Evolutionary conservation across 2,329 filamentous ascomycete species (phyloP).

Genomic region (Thelonectria rubi): DNA sequence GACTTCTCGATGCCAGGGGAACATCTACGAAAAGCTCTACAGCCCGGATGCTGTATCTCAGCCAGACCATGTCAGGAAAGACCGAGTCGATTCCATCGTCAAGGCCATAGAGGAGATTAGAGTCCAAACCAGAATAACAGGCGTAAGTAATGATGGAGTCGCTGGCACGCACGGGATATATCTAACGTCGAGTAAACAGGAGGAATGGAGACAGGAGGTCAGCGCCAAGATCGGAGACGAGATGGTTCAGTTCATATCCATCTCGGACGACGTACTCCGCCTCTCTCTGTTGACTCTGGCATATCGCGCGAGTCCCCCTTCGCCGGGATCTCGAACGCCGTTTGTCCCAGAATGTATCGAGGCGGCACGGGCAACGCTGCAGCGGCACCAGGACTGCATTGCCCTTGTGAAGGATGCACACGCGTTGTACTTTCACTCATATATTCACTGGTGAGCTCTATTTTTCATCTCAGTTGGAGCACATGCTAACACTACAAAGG

Average conservation of each 20-base stretch:
- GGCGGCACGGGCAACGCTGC: slow-evolving; percentile 52
- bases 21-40: slow-evolving; percentile 65
- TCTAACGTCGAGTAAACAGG: slow-evolving; percentile 12
- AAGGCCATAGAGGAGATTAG: slow-evolving; percentile 45
- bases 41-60: slow-evolving; percentile 52
- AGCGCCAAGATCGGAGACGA: slow-evolving; percentile 39
- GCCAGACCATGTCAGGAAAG: slow-evolving; percentile 44
- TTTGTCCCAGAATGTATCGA: slow-evolving; percentile 55
- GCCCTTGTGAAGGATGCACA: slow-evolving; percentile 48
- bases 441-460: slow-evolving; percentile 53
- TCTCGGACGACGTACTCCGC: slow-evolving; percentile 54
- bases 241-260: slow-evolving; percentile 48
- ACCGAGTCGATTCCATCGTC: slow-evolving; percentile 45
- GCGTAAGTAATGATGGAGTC: slow-evolving; percentile 23
- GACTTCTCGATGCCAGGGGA: slow-evolving; percentile 63
- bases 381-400: slow-evolving; percentile 53
- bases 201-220: slow-evolving; percentile 38
- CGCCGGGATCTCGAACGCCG: slow-evolving; percentile 42
- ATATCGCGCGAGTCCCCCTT: slow-evolving; percentile 52
- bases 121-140: slow-evolving; percentile 23
- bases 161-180: not conserved
- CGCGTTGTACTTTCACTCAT: slow-evolving; percentile 50
- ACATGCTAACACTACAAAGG: slow-evolving; percentile 39
- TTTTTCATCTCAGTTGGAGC: not conserved
- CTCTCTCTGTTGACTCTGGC: slow-evolving; percentile 53